Conservation (phyloP, 2,329 filamentous ascomycete species). For the Ambrosiella beaveri region DNA sequence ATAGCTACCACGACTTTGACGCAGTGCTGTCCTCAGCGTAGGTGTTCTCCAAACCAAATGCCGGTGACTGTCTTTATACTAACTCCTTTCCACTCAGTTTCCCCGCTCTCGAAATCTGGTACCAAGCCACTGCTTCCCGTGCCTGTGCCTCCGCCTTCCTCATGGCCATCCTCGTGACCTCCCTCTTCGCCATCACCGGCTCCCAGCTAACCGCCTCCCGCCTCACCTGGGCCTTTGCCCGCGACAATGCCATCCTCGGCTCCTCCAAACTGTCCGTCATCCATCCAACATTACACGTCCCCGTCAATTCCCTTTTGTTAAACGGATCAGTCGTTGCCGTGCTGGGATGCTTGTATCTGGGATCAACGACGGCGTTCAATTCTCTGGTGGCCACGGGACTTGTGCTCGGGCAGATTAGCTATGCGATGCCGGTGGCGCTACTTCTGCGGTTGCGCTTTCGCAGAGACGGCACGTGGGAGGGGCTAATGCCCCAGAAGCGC, state of each 20-base stretch:
- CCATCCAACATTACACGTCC: neutral
- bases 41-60: neutral
- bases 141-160: neutral
- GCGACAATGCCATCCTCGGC: neutral
- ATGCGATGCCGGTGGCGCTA: neutral
- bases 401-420: neutral
- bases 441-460: neutral
- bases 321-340: neutral
- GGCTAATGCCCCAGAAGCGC: neutral
- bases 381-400: neutral
- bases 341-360: neutral
- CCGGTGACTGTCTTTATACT: neutral
- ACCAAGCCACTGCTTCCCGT: neutral
- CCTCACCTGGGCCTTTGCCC: neutral
- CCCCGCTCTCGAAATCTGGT: neutral
- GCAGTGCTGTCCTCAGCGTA: neutral
- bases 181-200: neutral
- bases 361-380: neutral
- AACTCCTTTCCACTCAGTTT: neutral
- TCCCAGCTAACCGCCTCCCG: neutral
- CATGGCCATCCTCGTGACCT: neutral
- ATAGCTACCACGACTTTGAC: neutral
- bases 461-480: neutral
- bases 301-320: neutral
- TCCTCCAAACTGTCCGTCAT: neutral